Base-by-base conservation (phyloP, 177 flowering plant species). In the Tripterygium wilfordii region DNA sequence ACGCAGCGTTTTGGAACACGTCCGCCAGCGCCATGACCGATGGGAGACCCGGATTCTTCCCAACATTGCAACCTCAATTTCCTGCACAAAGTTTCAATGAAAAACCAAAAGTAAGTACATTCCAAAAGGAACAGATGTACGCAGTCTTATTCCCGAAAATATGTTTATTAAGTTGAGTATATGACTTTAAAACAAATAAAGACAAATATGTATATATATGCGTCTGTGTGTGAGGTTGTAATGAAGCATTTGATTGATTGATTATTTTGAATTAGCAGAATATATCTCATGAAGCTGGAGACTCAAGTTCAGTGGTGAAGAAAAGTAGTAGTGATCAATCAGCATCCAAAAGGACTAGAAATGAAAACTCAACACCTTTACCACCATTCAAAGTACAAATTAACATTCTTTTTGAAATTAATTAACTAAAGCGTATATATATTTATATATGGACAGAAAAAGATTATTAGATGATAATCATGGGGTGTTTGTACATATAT, bases 341-440 rank as follows among this genome's bases (percentile, higher is more conserved):
- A 22, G 57, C 74, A 14, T 51, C 48, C 8, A 79, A 79, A 61
- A 74, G 82, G 62, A 56, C 72, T 2, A 19, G 77, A 45, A 74
- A 38, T 45, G 82, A 76, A 57, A 31, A 74, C 2, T 43, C 72
- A 37, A 31, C 78, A 4, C 47, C 77, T 46, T 61, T 71, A 64
- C 82, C 85, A 36, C 66, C 82, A 59, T 76, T 74, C 56, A 79
- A 79, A 82, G 85, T 79, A 57, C 38, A 36, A 23, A n/a, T n/a
- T n/a, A n/a, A n/a, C n/a, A n/a, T n/a, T n/a, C n/a, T n/a, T n/a
- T n/a, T 49, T 14, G 48, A 51, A 4, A 16, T 31, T 36, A 26
- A 38, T 17, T 8, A 25, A 38, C 21, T 27, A 31, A 28, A 14
- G n/a, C n/a, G n/a, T n/a, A n/a, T n/a, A n/a, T n/a, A n/a, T n/a